phyloP scores from a whole-genome alignment of 306 rosid genomes.

The Quercus alba region DNA sequence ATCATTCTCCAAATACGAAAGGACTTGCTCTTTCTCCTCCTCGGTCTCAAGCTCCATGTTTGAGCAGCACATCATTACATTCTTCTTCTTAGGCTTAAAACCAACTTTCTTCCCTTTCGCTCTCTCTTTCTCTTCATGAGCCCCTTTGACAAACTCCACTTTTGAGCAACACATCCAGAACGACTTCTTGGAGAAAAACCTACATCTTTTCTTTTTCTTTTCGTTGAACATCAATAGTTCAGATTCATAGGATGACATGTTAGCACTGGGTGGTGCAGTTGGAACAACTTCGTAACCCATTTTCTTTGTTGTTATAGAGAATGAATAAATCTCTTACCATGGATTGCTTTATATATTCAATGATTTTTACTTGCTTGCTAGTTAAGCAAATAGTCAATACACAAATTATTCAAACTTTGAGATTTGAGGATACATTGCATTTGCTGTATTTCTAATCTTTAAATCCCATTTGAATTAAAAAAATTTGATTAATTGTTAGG shows the following conservation, averaged over 20 bases:
- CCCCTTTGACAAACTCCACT: not conserved
- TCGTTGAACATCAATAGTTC: not conserved
- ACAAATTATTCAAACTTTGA: not conserved
- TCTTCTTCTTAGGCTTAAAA: not conserved
- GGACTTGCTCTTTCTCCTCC: constrained; percentile 4
- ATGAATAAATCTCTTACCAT: not conserved
- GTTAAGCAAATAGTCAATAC: not conserved
- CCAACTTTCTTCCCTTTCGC: not conserved
- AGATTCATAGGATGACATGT: not conserved
- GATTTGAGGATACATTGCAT: not conserved
- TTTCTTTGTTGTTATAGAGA: not conserved
- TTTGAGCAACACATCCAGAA: constrained; percentile 28
- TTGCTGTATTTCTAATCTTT: not conserved
- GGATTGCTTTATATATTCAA: not conserved
- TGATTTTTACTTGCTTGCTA: not conserved
- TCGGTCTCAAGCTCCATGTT: constrained; percentile 18
- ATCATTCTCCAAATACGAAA: constrained; percentile 2
- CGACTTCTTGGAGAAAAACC: not conserved
- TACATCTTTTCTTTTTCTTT: constrained; percentile 5
- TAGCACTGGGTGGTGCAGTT: not conserved
- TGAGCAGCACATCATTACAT: constrained; percentile 9
- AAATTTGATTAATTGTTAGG: too few relatives aligned
- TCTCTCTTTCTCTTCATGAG: not conserved
- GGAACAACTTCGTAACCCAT: not conserved
- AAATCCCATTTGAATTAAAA: too few relatives aligned